phyloP scores from a whole-genome alignment of 345 rosid genomes.

The Cardamine chenopodiifolia region DNA sequence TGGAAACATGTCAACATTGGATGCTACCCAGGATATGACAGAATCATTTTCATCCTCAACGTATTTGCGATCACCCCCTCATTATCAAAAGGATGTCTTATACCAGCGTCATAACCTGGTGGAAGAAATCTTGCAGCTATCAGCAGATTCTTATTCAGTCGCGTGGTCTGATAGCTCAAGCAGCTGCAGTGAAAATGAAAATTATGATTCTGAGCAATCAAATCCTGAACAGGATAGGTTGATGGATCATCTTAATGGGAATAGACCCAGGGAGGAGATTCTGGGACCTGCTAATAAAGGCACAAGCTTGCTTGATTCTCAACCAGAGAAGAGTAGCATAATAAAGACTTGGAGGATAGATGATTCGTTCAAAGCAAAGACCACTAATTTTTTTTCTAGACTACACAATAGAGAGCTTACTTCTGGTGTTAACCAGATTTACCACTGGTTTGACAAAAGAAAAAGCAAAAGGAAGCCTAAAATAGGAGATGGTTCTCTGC shows the following conservation, averaged over 20 bases:
- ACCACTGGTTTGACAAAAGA: constrained; percentile 53
- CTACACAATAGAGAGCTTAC: constrained; percentile 47
- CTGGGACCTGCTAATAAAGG: constrained; percentile 33
- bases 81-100: constrained; percentile 80
- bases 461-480: constrained; percentile 59
- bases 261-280: constrained; percentile 43
- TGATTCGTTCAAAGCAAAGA: constrained; percentile 36
- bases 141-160: constrained; percentile 84
- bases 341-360: constrained; percentile 39
- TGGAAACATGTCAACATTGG: constrained; percentile 45
- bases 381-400: constrained; percentile 40
- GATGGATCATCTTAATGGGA: constrained; percentile 44
- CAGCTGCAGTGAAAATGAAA: constrained; percentile 77
- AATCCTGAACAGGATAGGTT: constrained; percentile 47
- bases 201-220: constrained; percentile 50
- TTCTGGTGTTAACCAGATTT: constrained; percentile 49
- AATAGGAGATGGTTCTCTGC: constrained; percentile 58
- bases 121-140: constrained; percentile 90
- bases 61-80: constrained; percentile 79
- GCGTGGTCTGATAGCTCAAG: constrained; percentile 79
- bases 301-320: constrained; percentile 40
- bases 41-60: constrained; percentile 54
- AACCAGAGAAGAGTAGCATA: constrained; percentile 44
- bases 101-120: constrained; percentile 83
- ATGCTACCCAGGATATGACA: constrained; percentile 49